phyloP scores from a whole-genome alignment of 1,284 basidiomycete species.

The Irpex sp. region DNA sequence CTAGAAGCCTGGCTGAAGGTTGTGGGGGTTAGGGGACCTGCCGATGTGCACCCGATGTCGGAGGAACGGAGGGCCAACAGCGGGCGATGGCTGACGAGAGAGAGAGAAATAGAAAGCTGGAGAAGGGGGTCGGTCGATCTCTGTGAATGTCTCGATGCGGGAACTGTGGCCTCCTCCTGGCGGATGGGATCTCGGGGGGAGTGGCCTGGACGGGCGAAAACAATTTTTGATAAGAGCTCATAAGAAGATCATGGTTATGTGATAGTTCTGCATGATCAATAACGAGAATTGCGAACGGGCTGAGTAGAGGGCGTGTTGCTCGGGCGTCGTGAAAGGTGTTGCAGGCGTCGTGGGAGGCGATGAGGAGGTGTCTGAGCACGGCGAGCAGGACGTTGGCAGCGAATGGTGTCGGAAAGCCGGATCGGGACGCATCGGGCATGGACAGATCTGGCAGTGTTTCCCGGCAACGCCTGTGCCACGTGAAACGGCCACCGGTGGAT shows the following conservation, averaged over 20 bases:
- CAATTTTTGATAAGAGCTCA: constrained; percentile 1
- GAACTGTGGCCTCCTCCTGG: neutral
- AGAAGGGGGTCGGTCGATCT: neutral
- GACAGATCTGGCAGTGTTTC: constrained; percentile 12
- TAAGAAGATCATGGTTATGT: neutral
- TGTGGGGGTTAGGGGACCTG: neutral
- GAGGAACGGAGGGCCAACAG: neutral
- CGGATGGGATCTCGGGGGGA: neutral
- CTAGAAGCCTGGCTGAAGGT: neutral
- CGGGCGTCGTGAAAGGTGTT: neutral
- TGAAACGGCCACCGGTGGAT: constrained; percentile 20
- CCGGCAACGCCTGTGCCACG: constrained; percentile 23
- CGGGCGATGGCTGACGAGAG: neutral
- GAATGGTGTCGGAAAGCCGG: neutral
- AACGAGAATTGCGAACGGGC: neutral
- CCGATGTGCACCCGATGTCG: neutral
- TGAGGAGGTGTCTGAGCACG: neutral
- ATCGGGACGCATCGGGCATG: neutral
- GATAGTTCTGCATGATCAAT: neutral
- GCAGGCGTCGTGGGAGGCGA: neutral
- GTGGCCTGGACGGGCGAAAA: neutral
- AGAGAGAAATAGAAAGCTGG: neutral
- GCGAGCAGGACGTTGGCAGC: neutral
- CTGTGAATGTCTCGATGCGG: neutral
- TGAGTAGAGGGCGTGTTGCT: neutral